Percentiles rank a stretch among this genome's conserved stretches.
phyloP scores from a whole-genome alignment of 345 rosid species.

The Garcia nutans region DNA sequence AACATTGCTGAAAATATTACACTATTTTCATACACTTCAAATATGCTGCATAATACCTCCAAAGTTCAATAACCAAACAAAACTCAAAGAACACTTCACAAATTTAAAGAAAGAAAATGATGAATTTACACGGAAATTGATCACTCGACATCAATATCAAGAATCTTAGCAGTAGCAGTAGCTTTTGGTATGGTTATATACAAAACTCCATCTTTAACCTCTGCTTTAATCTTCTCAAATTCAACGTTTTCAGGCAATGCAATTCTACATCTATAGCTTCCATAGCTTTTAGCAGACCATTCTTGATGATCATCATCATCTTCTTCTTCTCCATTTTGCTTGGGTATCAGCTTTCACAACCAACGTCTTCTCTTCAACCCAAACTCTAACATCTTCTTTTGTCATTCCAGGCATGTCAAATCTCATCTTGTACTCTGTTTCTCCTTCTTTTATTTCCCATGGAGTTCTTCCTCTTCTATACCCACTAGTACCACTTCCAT shows the following conservation, averaged over 20 bases:
- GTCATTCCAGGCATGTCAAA: constrained; percentile 77
- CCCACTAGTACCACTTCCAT: constrained; percentile 15
- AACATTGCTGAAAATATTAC: no score
- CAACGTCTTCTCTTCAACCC: constrained; percentile 61
- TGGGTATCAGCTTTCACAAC: constrained; percentile 51
- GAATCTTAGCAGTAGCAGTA: constrained; percentile 7
- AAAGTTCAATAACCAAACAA: no score
- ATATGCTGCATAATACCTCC: no score
- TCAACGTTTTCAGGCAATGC: constrained; percentile 59
- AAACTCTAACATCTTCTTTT: constrained; percentile 57
- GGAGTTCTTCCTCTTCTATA: constrained; percentile 59
- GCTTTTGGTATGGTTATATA: constrained; percentile 53
- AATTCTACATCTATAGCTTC: constrained; percentile 52
- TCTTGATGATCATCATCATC: constrained; percentile 41
- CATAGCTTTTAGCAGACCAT: constrained; percentile 59
- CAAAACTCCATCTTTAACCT: constrained; percentile 63
- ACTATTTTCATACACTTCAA: no score
- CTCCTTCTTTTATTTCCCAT: constrained; percentile 64
- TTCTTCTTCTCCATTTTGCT: constrained; percentile 18
- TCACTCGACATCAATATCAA: constrained; percentile 34
- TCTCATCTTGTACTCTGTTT: constrained; percentile 54
- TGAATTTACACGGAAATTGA: background rate
- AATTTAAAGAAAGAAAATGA: background rate
- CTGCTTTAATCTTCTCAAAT: constrained; percentile 64
- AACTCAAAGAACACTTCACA: background rate